Conservation (phyloP, 2,329 filamentous ascomycete species). For the Clarireedia sp. region DNA sequence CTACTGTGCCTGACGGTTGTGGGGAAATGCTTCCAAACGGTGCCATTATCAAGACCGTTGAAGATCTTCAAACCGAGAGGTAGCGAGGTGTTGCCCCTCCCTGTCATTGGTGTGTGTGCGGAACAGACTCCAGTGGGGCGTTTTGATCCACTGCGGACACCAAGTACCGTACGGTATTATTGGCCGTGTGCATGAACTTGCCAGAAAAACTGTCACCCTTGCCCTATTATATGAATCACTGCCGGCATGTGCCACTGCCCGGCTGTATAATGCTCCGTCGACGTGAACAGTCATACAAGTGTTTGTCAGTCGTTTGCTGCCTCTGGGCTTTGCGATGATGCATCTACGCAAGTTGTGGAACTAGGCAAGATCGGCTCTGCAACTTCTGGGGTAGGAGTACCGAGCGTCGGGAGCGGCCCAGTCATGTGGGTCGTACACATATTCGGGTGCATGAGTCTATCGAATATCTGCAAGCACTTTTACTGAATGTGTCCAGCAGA, state of each 20-base stretch:
- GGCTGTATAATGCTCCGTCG: background rate
- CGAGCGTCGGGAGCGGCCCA: background rate
- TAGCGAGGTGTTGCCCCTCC: too few relatives aligned
- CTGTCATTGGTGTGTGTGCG: too few relatives aligned
- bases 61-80: background rate
- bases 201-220: background rate
- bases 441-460: background rate
- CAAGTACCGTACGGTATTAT: background rate
- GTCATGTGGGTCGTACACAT: too few relatives aligned
- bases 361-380: background rate
- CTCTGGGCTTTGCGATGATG: too few relatives aligned
- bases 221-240: background rate
- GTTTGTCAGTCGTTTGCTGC: background rate
- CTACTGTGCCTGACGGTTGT: too few relatives aligned
- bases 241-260: too few relatives aligned
- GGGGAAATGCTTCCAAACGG: background rate
- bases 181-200: background rate
- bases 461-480: too few relatives aligned
- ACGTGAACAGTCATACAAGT: background rate
- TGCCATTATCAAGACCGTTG: background rate
- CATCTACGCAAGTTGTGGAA: background rate
- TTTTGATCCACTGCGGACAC: background rate
- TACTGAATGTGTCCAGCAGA: too few relatives aligned
- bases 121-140: background rate
- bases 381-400: background rate